A percentile compares a stretch with the other conserved stretches of the same genome.
phyloP scores from a whole-genome alignment of 192 early-diverging fungal genomes.

The Haplosporangium gracile region DNA sequence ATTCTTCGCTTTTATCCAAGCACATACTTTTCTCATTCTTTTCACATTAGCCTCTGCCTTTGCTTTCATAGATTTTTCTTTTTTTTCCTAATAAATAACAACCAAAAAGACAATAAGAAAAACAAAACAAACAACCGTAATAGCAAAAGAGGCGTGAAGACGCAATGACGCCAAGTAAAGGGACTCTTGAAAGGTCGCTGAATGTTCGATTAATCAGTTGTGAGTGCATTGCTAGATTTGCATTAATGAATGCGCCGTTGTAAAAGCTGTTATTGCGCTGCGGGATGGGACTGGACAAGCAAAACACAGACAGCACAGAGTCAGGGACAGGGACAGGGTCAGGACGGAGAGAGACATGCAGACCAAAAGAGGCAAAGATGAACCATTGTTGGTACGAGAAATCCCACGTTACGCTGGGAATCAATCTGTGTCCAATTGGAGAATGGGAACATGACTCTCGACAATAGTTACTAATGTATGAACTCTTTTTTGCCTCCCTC shows the following conservation, averaged over 20 bases:
- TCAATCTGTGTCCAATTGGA: neutral
- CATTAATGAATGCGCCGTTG: neutral
- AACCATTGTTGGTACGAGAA: neutral
- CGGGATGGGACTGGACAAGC: neutral
- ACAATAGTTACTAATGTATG: neutral
- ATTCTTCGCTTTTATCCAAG: neutral
- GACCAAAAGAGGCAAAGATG: conserved; percentile 6
- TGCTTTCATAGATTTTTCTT: neutral
- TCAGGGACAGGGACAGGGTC: neutral
- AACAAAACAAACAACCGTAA: neutral
- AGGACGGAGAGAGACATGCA: neutral
- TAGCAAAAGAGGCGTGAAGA: neutral
- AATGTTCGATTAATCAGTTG: too few relatives aligned
- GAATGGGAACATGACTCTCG: neutral
- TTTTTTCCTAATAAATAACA: neutral
- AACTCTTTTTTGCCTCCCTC: neutral
- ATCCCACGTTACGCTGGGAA: conserved; percentile 1
- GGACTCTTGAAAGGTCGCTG: too few relatives aligned
- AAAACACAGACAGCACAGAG: neutral
- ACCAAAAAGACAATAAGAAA: neutral
- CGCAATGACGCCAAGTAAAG: neutral
- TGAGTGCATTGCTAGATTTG: neutral
- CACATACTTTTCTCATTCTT: neutral
- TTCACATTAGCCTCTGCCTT: neutral
- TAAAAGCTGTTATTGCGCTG: neutral